Percentiles rank a stretch among this genome's conserved stretches.
These are phyloP conservation scores for Xylaria sp. DNA, from an alignment of 2,329 filamentous ascomycete species.

Conservation along the genomic window DNA sequence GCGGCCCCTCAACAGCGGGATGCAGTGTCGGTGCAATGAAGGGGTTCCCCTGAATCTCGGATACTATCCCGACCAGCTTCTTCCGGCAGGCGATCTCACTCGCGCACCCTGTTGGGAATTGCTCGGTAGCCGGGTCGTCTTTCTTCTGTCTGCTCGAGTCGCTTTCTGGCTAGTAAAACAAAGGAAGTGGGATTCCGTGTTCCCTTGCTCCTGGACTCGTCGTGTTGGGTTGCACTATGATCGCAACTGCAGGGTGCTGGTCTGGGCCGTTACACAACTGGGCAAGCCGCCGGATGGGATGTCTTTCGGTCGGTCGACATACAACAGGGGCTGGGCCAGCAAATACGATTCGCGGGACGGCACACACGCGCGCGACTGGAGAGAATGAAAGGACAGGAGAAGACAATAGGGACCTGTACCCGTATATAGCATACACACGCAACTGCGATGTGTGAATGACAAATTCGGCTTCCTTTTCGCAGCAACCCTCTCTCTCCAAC, in stretches of 20 bases:
- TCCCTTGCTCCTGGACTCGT: constrained; percentile 23
- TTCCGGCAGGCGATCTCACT: constrained; percentile 6
- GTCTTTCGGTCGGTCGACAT: constrained; percentile 40
- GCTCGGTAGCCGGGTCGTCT: constrained; percentile 28
- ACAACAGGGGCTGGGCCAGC: constrained; percentile 39
- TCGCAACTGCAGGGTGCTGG: constrained; percentile 35
- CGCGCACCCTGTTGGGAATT: constrained; percentile 11
- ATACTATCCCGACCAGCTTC: constrained; percentile 27
- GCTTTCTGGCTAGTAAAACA: constrained; percentile 20
- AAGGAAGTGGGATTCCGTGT: constrained; percentile 24
- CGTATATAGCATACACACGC: constrained; percentile 17
- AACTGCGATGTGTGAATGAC: constrained; percentile 22
- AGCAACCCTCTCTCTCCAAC: constrained; percentile 25
- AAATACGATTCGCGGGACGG: constrained; percentile 30
- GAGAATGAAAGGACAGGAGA: constrained; percentile 30
- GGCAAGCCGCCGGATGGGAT: constrained; percentile 42
- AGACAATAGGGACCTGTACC: constrained; percentile 27
- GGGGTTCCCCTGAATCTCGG: constrained; percentile 28
- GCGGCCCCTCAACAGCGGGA: constrained; percentile 25
- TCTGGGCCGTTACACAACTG: constrained; percentile 37
- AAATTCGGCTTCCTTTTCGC: constrained; percentile 26
- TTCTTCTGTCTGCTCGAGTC: constrained; percentile 24
- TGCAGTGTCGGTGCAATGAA: constrained; percentile 26
- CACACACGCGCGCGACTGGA: constrained; percentile 32
- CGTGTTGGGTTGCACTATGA: constrained; percentile 35